These are phyloP conservation scores for Stemphylium beticola DNA, from an alignment of 2,329 filamentous ascomycete genomes.

Conservation along the genomic window DNA sequence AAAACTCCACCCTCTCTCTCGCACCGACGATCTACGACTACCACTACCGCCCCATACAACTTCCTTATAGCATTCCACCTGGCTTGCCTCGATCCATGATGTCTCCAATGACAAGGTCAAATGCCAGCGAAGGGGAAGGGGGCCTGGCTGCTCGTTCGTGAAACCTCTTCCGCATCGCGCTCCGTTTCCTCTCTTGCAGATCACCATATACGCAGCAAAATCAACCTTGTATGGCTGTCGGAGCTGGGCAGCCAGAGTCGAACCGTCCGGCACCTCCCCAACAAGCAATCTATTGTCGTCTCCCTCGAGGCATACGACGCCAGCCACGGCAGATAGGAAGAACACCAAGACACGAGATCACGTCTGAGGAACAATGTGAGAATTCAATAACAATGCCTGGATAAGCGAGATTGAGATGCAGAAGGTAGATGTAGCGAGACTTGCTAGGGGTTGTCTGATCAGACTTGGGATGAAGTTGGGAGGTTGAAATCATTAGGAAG, in stretches of 20 bases:
- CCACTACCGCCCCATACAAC: too few relatives aligned
- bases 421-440: neutral
- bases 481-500: neutral
- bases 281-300: neutral
- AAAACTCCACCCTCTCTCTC: too few relatives aligned
- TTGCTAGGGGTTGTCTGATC: neutral
- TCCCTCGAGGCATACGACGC: neutral
- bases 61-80: too few relatives aligned
- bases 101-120: neutral
- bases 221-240: neutral
- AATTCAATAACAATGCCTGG: neutral
- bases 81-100: neutral
- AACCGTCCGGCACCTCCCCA: neutral
- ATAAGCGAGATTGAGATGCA: too few relatives aligned
- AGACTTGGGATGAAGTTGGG: slow-evolving; percentile 1
- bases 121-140: neutral
- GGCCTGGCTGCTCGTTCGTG: neutral
- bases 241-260: neutral
- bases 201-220: neutral
- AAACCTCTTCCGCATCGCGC: neutral
- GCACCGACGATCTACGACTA: too few relatives aligned
- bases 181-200: neutral
- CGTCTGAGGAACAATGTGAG: neutral
- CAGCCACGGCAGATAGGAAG: neutral
- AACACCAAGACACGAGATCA: too few relatives aligned